Evolutionary conservation across 2,329 filamentous ascomycete species (phyloP), one percentile per base, ranked within the genome.

Genomic region (Talaromyces sp.): DNA sequence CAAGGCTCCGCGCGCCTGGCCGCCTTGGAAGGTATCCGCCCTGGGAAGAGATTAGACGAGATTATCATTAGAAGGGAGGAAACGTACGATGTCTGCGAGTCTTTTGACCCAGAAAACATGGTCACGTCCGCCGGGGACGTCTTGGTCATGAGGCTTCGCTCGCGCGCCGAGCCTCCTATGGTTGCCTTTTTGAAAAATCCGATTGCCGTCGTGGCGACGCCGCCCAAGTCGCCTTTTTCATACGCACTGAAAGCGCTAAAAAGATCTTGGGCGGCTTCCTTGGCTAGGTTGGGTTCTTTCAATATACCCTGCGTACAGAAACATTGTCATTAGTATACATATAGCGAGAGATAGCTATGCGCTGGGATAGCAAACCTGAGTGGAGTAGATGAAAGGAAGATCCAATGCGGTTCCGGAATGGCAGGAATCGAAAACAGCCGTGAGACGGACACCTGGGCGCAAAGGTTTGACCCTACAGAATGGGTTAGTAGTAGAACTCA

Each of bases 71-170:
- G 23, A 56, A 59, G 33, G 9, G 16, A 31, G 28, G 12, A 28
- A 56, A 42, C 53, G 12, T 66, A 76, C 74, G 74, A 76, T 57
- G 94, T 99, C 78, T 98, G 95, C 62, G 89, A 87, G 73, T 98
- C 95, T 78, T 97, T 98, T 78, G 91, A 96, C 56, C 95, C 95
- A 64, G 91, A 96, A 87, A 93, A 96, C 91, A 97, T 96, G 72
- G 98, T 87, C 44, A 99, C 95, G 76, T 99, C 95, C 50, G 95
- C 95, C 1, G 94, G 89, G 47, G 90, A 95, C 3, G 95, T 98
- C 79, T 96, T 96, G 36, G 94, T 98, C 68, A 88, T 85, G 71
- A 92, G 82, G 59, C 93, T 91, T 72, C 87, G 87, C 76, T 96
- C 84, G 73, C 92, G 88, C 4, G 89, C 88, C 18, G 89, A 87